Percentiles rank a stretch among this genome's conserved stretches.
phyloP scores from a whole-genome alignment of 306 rosid genomes.

The Cercis canadensis region DNA sequence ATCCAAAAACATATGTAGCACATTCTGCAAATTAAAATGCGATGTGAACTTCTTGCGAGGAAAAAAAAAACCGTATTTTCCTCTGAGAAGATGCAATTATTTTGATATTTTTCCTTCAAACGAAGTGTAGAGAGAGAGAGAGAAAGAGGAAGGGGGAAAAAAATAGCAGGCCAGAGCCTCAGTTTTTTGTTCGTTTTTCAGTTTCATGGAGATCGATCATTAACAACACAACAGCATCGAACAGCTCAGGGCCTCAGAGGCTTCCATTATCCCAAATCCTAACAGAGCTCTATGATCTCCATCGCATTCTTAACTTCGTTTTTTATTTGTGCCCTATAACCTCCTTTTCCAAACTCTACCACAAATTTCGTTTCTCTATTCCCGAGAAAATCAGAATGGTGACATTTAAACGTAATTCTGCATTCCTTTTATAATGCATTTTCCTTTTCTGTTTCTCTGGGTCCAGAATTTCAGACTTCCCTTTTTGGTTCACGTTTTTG shows the following conservation, averaged over 20 bases:
- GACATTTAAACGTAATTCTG: conserved; percentile 17
- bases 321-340: neutral
- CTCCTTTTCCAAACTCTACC: conserved; percentile 4
- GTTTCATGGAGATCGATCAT: conserved; percentile 53
- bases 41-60: conserved; percentile 38
- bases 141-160: conserved; percentile 12
- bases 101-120: too few relatives aligned
- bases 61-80: conserved; percentile 50
- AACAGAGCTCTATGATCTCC: conserved; percentile 36
- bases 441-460: neutral
- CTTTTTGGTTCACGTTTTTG: neutral
- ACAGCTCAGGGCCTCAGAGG: conserved; percentile 9
- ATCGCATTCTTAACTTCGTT: conserved; percentile 11
- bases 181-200: conserved; percentile 25
- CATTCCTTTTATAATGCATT: neutral
- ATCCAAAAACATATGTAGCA: neutral
- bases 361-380: conserved; percentile 18
- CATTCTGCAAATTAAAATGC: too few relatives aligned
- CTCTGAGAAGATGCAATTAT: neutral
- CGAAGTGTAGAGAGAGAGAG: conserved; percentile 3
- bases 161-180: conserved; percentile 37
- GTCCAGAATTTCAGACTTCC: conserved; percentile 1
- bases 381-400: conserved; percentile 30
- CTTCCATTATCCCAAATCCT: conserved; percentile 30
- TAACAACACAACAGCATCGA: conserved; percentile 31